A percentile compares a stretch with the other conserved stretches of the same genome.
Conservation (phyloP, 2,329 filamentous ascomycete species). For the Aureobasidium sp. region DNA sequence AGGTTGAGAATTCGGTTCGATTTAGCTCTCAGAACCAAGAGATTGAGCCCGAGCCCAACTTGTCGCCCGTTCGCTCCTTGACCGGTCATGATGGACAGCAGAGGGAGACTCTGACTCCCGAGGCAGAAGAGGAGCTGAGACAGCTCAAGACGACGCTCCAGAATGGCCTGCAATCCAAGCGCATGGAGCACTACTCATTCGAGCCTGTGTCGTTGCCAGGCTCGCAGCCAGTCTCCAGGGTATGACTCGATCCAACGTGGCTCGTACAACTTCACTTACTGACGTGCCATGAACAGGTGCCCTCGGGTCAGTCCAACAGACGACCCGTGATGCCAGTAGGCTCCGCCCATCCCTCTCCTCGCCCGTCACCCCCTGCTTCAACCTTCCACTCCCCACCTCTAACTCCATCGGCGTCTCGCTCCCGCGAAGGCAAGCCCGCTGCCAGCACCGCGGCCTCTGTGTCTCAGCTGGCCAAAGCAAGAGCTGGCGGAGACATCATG, state of each 20-base stretch:
- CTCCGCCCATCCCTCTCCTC: conserved; percentile 54
- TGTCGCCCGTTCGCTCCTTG: conserved; percentile 25
- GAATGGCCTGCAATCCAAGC: conserved; percentile 69
- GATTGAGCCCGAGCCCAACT: conserved; percentile 48
- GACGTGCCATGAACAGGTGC: conserved; percentile 33
- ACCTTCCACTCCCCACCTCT: conserved; percentile 82
- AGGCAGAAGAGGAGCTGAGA: conserved; percentile 56
- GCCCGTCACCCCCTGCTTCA: conserved; percentile 58
- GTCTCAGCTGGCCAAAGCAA: conserved; percentile 27
- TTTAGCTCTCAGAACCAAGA: conserved; percentile 67
- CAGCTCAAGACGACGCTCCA: conserved; percentile 67
- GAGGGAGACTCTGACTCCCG: conserved; percentile 30
- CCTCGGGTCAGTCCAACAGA: conserved; percentile 41
- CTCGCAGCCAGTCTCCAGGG: conserved; percentile 76
- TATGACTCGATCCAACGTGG: conserved; percentile 42
- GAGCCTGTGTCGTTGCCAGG: conserved; percentile 84
- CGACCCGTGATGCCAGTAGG: conserved; percentile 31
- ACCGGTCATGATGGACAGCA: conserved; percentile 22
- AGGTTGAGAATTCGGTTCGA: conserved; percentile 50
- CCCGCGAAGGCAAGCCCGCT: conserved; percentile 44
- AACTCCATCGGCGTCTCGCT: conserved; percentile 72
- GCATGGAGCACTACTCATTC: conserved; percentile 81
- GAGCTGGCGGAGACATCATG: conserved; percentile 47
- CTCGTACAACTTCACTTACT: conserved; percentile 19
- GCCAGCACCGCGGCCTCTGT: conserved; percentile 17